Conservation (phyloP, 2,329 filamentous ascomycete genomes). For the Fusarium begoniae region DNA sequence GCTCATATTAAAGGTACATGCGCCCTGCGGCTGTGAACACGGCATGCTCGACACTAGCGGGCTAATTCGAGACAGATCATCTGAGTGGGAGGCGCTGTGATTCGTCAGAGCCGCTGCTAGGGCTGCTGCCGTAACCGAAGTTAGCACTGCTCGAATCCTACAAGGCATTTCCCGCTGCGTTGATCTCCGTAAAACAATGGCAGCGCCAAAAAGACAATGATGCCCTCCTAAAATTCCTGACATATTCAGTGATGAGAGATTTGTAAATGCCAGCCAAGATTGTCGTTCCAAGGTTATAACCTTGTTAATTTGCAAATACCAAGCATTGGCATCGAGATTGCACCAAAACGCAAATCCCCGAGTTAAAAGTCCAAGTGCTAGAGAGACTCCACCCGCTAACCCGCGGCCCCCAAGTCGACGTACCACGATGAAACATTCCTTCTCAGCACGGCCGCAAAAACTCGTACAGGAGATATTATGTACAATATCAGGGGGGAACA, state of each 20-base stretch:
- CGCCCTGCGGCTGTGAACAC: background rate
- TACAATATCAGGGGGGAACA: background rate
- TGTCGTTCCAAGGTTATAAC: background rate
- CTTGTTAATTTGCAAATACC: background rate
- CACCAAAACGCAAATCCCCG: background rate
- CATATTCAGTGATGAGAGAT: no score
- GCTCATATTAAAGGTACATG: background rate
- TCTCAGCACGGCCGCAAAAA: background rate
- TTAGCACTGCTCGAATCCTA: background rate
- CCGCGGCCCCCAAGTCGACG: background rate
- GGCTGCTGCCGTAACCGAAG: slow-evolving; percentile 19
- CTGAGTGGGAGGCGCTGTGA: background rate
- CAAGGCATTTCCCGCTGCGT: background rate
- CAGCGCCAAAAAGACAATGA: background rate
- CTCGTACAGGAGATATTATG: slow-evolving; percentile 1
- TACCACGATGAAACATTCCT: slow-evolving; percentile 27
- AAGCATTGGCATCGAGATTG: background rate
- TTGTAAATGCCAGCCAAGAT: background rate
- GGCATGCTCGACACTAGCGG: background rate
- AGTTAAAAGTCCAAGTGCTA: background rate
- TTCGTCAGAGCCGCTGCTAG: slow-evolving; percentile 1
- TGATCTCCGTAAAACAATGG: background rate
- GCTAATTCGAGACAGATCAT: slow-evolving; percentile 23
- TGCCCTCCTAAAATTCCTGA: background rate
- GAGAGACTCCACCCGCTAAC: background rate